Conservation (phyloP, 176 grass and related monocot genomes). For the Chloris gayana region DNA sequence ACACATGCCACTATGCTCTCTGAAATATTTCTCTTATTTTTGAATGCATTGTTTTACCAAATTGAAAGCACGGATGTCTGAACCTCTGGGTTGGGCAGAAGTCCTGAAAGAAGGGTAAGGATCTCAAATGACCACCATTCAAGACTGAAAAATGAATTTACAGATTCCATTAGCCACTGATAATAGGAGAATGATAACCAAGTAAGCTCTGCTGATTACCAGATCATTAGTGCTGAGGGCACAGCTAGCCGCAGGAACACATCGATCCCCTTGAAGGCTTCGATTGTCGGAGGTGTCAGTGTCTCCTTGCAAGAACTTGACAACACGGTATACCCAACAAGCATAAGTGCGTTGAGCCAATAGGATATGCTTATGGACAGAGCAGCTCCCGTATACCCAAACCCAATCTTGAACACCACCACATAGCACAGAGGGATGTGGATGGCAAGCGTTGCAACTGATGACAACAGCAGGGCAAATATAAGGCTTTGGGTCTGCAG, state of each 20-base stretch:
- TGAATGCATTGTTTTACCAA: constrained; percentile 67
- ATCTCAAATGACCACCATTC: constrained; percentile 97
- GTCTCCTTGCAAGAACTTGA: constrained; percentile 66
- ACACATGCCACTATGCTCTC: no score
- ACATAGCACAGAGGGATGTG: constrained; percentile 78
- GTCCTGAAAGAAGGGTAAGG: constrained; percentile 76
- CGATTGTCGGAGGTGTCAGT: constrained; percentile 40
- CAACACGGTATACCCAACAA: constrained; percentile 54
- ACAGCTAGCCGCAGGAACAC: constrained; percentile 73
- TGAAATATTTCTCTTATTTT: no score
- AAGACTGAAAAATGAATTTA: constrained; percentile 44
- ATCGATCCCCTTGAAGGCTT: constrained; percentile 55
- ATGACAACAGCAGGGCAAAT: constrained; percentile 54
- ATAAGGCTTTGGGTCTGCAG: constrained; percentile 76
- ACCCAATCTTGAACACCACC: constrained; percentile 57
- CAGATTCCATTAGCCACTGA: neutral
- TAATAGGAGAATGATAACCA: neutral
- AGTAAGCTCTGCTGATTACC: constrained; percentile 33
- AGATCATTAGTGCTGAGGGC: constrained; percentile 86
- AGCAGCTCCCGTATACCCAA: constrained; percentile 69
- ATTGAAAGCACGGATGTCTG: constrained; percentile 91
- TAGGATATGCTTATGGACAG: constrained; percentile 72
- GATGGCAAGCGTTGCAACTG: constrained; percentile 44
- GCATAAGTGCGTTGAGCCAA: constrained; percentile 68
- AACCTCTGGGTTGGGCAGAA: constrained; percentile 80